Percentiles rank a stretch among this genome's conserved stretches.
Conservation (phyloP, 2,329 filamentous ascomycete genomes). For the Chaetothyriales sp. region DNA sequence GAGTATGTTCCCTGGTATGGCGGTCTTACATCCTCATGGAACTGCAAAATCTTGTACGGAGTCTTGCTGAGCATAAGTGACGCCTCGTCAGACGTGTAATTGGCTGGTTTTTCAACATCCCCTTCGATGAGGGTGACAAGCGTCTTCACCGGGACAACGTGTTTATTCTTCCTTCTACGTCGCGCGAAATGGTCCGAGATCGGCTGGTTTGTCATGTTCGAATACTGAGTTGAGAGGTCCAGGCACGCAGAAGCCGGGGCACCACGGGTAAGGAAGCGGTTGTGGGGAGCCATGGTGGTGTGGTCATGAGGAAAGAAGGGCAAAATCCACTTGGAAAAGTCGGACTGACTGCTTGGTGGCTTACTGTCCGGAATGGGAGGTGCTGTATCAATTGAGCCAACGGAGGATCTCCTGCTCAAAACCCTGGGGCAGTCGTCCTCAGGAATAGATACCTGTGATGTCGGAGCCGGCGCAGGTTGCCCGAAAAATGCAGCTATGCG, state of each 20-base stretch:
- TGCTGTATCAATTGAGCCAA: conserved; percentile 12
- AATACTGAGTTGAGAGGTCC: background rate
- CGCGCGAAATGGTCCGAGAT: background rate
- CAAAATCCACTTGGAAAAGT: conserved; percentile 58
- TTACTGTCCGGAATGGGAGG: conserved; percentile 18
- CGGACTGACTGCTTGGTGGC: conserved; percentile 21
- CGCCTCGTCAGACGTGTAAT: conserved; percentile 18
- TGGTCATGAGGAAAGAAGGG: conserved; percentile 66
- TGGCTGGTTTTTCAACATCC: conserved; percentile 23
- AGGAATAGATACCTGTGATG: conserved; percentile 12
- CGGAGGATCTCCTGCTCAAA: conserved; percentile 16
- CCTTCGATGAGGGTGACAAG: conserved; percentile 44
- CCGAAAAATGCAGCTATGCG: conserved; percentile 36
- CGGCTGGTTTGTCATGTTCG: background rate
- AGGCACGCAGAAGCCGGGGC: background rate
- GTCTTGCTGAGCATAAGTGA: conserved; percentile 18
- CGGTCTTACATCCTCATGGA: conserved; percentile 47
- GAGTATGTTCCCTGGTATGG: conserved; percentile 50
- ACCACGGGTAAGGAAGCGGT: conserved; percentile 10
- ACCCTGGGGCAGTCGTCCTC: conserved; percentile 10
- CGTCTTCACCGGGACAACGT: conserved; percentile 37
- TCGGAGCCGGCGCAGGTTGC: conserved; percentile 23
- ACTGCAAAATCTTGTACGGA: conserved; percentile 43
- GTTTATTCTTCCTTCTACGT: conserved; percentile 1
- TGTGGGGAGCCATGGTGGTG: conserved; percentile 50